Percentiles rank a stretch among this genome's conserved stretches.
Conservation (phyloP, 306 rosid genomes). For the Potentilla sterilis region DNA sequence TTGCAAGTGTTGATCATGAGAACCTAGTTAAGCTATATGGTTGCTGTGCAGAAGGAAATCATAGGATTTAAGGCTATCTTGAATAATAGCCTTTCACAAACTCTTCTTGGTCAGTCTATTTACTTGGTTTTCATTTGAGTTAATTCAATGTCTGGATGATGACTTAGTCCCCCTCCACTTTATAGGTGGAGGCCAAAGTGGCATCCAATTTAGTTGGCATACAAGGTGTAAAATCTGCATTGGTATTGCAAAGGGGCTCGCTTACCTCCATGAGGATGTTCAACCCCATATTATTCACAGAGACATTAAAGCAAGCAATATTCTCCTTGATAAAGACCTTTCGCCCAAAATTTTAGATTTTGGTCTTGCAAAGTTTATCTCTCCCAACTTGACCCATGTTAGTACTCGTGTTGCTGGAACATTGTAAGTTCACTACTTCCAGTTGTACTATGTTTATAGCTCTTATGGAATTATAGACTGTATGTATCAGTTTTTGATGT, state of each 20-base stretch:
- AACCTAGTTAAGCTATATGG: conserved; percentile 77
- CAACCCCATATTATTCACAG: conserved; percentile 71
- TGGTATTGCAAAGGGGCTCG: conserved; percentile 73
- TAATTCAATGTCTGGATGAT: conserved; percentile 10
- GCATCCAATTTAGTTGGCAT: conserved; percentile 60
- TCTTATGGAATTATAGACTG: too few relatives aligned
- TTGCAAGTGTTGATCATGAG: conserved; percentile 60
- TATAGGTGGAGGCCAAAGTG: conserved; percentile 49
- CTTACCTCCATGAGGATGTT: conserved; percentile 69
- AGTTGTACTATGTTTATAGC: too few relatives aligned
- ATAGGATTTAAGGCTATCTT: conserved; percentile 77
- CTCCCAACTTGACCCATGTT: conserved; percentile 59
- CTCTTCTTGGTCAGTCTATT: conserved; percentile 54
- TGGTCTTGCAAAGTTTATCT: conserved; percentile 82
- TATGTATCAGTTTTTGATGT: too few relatives aligned
- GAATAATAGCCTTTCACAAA: conserved; percentile 73
- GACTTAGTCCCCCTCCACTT: conserved; percentile 27
- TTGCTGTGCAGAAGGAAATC: conserved; percentile 65
- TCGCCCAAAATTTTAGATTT: conserved; percentile 75
- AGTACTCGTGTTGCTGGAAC: too few relatives aligned
- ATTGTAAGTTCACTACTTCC: too few relatives aligned
- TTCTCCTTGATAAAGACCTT: conserved; percentile 60
- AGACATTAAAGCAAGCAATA: too few relatives aligned
- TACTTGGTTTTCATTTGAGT: conserved; percentile 17
- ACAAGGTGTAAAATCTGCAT: conserved; percentile 57